Conservation (phyloP, 345 rosid genomes). For the Passiflora organensis region DNA sequence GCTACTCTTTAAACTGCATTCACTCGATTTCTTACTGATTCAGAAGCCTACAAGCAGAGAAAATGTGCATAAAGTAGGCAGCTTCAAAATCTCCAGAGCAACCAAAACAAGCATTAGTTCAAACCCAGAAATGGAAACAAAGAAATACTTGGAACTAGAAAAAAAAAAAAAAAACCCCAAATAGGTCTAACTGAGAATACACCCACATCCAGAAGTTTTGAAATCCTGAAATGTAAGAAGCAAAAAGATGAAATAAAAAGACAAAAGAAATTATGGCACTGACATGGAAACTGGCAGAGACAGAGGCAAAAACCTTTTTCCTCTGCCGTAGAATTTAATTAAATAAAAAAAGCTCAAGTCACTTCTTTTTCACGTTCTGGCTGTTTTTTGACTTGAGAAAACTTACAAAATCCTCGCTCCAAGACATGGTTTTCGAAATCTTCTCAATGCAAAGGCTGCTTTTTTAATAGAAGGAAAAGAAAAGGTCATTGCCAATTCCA, state of each 20-base stretch:
- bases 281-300: conserved; percentile 22
- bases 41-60: not conserved
- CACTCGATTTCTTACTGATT: not conserved
- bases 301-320: not conserved
- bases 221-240: not conserved
- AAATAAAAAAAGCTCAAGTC: not conserved
- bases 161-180: too few species aligned
- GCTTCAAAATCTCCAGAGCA: conserved; percentile 8
- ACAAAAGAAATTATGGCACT: conserved; percentile 9
- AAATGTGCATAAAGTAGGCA: not conserved
- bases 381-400: not conserved
- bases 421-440: conserved; percentile 4
- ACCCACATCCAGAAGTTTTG: not conserved
- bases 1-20: not conserved
- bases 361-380: not conserved
- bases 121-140: conserved; percentile 1
- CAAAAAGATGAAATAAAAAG: not conserved
- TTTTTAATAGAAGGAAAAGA: too few species aligned
- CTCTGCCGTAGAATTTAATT: not conserved
- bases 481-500: too few species aligned
- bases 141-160: not conserved
- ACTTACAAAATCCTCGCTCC: not conserved
- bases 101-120: conserved; percentile 5
- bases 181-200: not conserved
- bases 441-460: too few species aligned